Percentiles rank a stretch among this genome's conserved stretches.
Conservation (phyloP, 1,284 basidiomycete species). For the Wallemia mellicola region DNA sequence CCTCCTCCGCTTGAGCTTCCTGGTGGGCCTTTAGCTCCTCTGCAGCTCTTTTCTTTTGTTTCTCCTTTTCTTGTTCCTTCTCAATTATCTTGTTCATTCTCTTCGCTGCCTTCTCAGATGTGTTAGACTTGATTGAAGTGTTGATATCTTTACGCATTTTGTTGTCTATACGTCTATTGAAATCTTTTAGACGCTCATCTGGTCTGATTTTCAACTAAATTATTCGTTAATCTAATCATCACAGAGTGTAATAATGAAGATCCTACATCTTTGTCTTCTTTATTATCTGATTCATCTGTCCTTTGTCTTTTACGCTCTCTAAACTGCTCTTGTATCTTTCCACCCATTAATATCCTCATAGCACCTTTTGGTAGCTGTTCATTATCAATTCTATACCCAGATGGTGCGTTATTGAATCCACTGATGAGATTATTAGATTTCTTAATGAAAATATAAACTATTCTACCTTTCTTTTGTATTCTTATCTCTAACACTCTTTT, state of each 20-base stretch:
- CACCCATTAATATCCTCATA: neutral
- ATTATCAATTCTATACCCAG: neutral
- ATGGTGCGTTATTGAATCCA: neutral
- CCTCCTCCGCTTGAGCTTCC: neutral
- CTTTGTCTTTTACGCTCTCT: neutral
- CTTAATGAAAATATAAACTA: too few species aligned
- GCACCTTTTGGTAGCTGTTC: neutral
- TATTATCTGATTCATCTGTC: neutral
- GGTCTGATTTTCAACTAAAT: neutral
- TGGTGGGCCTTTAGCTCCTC: neutral
- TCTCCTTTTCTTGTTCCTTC: neutral
- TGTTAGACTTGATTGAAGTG: neutral
- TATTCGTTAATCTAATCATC: too few species aligned
- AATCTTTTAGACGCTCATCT: neutral
- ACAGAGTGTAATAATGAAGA: too few species aligned
- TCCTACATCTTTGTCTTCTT: too few species aligned
- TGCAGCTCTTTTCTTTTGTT: neutral
- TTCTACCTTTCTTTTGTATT: neutral
- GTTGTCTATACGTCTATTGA: neutral
- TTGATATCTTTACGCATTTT: neutral
- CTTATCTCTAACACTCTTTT: neutral
- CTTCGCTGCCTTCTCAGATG: neutral
- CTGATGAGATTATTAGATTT: too few species aligned
- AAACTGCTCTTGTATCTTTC: neutral
- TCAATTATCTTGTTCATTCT: neutral